Evolutionary conservation across 805 yeast genomes (phyloP), one percentile per base, ranked within the genome.

Genomic region (Myxozyma nipponensis): DNA sequence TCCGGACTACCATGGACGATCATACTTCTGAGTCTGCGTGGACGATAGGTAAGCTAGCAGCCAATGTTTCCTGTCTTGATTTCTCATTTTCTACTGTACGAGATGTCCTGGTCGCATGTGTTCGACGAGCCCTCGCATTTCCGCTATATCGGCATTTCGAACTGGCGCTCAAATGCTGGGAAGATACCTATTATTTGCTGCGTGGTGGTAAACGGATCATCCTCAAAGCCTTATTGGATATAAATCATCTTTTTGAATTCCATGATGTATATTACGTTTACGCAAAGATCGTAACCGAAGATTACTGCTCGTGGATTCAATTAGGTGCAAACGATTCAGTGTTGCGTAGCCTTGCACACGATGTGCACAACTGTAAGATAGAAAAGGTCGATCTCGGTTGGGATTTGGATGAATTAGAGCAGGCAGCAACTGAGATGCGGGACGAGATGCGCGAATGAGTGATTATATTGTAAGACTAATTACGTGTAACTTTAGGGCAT

Each of bases 201-300:
- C 66, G 83, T 46, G 78, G 77, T 24, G 97, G 97, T 1, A 83
- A 82, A 61, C 71, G 85, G 43, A 73, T 77, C 13, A 75, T 90
- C 0, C 69, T 89, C 32, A 77, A 78, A 57, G 70, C 77, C 1
- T 63, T 91, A 22, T 68, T 89, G 26, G 78, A 77, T 5, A 66
- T 81, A 15, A 77, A 85, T 57, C 91, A 85, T 63, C 68, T 85
- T 9, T 90, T 90, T 66, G 74, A 96, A 52, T 84, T 71, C 63
- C 95, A 88, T 63, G 95, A 88, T 62, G 76, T 84, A 19, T 88
- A 88, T 64, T 86, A 88, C 63, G 88, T 87, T 4, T 90, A 90
- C 65, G 85, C 85, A 63, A 81, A 79, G 62, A 75, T 89, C 0
- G 75, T 86, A 72, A 58, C 88, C 3, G 88, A 85, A 60, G 96